Evolutionary conservation across 352 stramenopile species (phyloP), one percentile per base, ranked within the genome.

Genomic region (Stramenopiles sp.): DNA sequence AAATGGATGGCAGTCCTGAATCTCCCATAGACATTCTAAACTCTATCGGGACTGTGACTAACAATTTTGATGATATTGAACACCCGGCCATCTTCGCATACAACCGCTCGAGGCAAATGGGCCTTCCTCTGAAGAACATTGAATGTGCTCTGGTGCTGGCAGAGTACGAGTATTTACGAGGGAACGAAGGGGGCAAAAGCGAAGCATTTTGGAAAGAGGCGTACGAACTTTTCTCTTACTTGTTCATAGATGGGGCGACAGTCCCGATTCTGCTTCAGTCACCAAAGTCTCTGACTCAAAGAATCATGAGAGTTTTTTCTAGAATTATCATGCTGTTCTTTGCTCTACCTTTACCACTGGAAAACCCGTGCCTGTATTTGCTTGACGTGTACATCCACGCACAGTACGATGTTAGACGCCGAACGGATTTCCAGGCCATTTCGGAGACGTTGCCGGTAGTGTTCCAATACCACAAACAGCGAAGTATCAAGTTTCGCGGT

Each of bases 31-130:
- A n/a, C n/a, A n/a, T n/a, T n/a, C n/a, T n/a, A n/a, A n/a, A n/a
- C n/a, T n/a, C n/a, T n/a, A n/a, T n/a, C n/a, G n/a, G n/a, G n/a
- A n/a, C n/a, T n/a, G n/a, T n/a, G n/a, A n/a, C n/a, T n/a, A n/a
- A n/a, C n/a, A n/a, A n/a, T 35, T 71, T 71, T 71, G 33, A 31
- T 35, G 53, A 71, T 71, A 4, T 71, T 2, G 53, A 71, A 71
- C 53, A 71, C 35, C 53, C 53, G 2, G 53, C 53, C 35, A 6
- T 6, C 2, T 71, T 71, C 35, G 53, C 53, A 6, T 71, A 71
- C 12, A 35, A 31, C 4, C 53, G 53, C 6, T 35, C 53, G 33
- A 31, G 53, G 33, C 33, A 31, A 2, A 71, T 71, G 53, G 53
- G 53, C 4, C 33, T 71, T 6, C 53, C 53, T 6, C 33, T 71